Conservation (phyloP, 805 yeast species). For the Ogataea pilisensis region DNA sequence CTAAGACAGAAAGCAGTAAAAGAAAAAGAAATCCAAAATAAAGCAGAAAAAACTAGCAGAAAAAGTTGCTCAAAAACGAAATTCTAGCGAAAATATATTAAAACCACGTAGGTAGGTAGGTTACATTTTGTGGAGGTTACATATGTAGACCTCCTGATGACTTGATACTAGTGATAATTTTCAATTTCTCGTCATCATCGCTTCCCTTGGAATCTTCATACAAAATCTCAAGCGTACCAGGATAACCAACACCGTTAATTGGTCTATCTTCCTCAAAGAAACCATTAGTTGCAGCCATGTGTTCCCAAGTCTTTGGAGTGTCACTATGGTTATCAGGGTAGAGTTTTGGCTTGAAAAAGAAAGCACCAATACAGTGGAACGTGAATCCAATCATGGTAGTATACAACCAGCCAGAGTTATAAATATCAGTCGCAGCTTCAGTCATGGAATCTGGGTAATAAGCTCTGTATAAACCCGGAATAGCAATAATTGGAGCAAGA, state of each 20-base stretch:
- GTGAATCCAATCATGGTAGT: constrained; percentile 17
- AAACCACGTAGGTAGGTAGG: too few relatives aligned
- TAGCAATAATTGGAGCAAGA: constrained; percentile 21
- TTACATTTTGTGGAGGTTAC: constrained; percentile 3
- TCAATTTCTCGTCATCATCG: constrained; percentile 10
- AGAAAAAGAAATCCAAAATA: neutral
- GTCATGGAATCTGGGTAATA: constrained; percentile 15
- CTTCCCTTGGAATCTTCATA: constrained; percentile 5
- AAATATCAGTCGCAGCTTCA: constrained; percentile 18
- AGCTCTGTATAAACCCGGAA: constrained; percentile 28
- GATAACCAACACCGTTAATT: constrained; percentile 23
- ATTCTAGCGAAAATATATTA: too few relatives aligned
- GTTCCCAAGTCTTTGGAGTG: constrained; percentile 20
- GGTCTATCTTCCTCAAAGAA: constrained; percentile 25
- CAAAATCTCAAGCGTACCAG: constrained; percentile 13
- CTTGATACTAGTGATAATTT: constrained; percentile 15
- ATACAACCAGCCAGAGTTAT: constrained; percentile 24
- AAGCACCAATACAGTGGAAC: constrained; percentile 11
- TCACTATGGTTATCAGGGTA: constrained; percentile 20
- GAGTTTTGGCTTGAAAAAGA: constrained; percentile 15
- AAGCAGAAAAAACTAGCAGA: neutral
- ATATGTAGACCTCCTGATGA: constrained; percentile 16
- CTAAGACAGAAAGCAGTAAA: neutral
- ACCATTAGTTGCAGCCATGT: constrained; percentile 19
- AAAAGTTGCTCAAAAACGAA: too few relatives aligned